A percentile compares a stretch with the other conserved stretches of the same genome.
phyloP scores from a whole-genome alignment of 176 grass and related monocot genomes.

The Musa acuminata region DNA sequence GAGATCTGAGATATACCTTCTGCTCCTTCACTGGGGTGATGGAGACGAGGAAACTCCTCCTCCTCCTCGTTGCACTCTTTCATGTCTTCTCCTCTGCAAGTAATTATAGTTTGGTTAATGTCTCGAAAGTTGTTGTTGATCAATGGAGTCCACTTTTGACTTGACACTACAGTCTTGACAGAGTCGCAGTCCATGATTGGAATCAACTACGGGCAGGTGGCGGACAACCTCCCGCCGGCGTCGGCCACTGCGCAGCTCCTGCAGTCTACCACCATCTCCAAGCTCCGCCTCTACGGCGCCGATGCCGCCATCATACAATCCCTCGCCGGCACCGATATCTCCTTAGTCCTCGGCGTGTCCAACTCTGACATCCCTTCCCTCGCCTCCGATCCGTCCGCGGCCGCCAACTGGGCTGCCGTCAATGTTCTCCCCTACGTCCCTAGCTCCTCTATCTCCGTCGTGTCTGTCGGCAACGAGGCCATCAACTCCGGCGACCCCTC shows the following conservation, averaged over 20 bases:
- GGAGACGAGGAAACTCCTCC: background rate
- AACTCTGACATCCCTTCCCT: conserved; percentile 7
- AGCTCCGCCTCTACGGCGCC: conserved; percentile 8
- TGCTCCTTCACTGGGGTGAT: background rate
- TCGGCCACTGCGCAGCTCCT: background rate
- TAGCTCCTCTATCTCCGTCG: background rate
- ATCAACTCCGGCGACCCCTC: conserved; percentile 1
- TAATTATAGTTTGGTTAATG: background rate
- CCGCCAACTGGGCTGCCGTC: background rate
- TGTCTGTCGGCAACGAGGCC: conserved; percentile 9
- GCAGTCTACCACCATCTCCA: conserved; percentile 13
- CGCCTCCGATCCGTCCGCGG: conserved; percentile 2
- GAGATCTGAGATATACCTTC: background rate
- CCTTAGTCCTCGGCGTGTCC: background rate
- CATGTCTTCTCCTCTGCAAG: background rate
- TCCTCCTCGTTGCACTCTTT: background rate
- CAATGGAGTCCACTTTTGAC: background rate
- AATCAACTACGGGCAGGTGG: background rate
- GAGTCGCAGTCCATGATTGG: conserved; percentile 4
- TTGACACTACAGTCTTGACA: background rate
- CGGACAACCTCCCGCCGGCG: conserved; percentile 8
- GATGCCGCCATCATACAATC: background rate
- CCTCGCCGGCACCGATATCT: conserved; percentile 5
- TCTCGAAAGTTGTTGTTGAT: background rate
- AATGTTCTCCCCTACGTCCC: conserved; percentile 6